phyloP scores from a whole-genome alignment of 1,284 basidiomycete genomes.

The Mycosarcoma mackinlayi region DNA sequence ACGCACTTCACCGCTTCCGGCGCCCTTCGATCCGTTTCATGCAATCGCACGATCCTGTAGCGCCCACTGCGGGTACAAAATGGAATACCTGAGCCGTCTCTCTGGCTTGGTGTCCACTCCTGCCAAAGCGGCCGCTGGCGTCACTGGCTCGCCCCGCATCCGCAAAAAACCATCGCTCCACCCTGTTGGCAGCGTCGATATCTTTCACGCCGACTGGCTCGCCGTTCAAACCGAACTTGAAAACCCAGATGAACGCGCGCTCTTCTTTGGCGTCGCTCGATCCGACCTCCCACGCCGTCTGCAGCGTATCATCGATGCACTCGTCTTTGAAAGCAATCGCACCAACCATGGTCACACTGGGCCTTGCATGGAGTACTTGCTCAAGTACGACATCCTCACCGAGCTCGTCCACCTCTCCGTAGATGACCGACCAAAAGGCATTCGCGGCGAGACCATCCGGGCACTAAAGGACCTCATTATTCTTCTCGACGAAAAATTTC shows the following conservation, averaged over 20 bases:
- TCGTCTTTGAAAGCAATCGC: conserved; percentile 85
- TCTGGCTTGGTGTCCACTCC: conserved; percentile 46
- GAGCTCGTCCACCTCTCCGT: conserved; percentile 61
- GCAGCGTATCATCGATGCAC: conserved; percentile 83
- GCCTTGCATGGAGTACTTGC: conserved; percentile 86
- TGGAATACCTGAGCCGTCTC: conserved; percentile 50
- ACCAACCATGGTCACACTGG: conserved; percentile 80
- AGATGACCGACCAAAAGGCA: conserved; percentile 62
- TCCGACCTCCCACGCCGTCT: conserved; percentile 83
- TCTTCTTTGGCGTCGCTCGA: conserved; percentile 80
- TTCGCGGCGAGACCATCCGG: conserved; percentile 60
- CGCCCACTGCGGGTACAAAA: conserved; percentile 24
- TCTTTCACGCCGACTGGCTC: conserved; percentile 49
- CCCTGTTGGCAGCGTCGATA: conserved; percentile 43
- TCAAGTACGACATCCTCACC: conserved; percentile 77
- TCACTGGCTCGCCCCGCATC: conserved; percentile 27
- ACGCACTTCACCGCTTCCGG: background rate
- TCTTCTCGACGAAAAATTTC: conserved; percentile 65
- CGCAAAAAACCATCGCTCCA: conserved; percentile 43
- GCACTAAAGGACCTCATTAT: conserved; percentile 64
- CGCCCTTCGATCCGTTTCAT: too few species aligned
- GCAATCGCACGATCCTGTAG: background rate
- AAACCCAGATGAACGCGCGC: conserved; percentile 82
- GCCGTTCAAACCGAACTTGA: conserved; percentile 70
- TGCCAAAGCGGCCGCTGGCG: conserved; percentile 32